These are phyloP conservation scores for Halophytophthora polymorphica DNA, from an alignment of 352 stramenopile species.

Conservation along the genomic window DNA sequence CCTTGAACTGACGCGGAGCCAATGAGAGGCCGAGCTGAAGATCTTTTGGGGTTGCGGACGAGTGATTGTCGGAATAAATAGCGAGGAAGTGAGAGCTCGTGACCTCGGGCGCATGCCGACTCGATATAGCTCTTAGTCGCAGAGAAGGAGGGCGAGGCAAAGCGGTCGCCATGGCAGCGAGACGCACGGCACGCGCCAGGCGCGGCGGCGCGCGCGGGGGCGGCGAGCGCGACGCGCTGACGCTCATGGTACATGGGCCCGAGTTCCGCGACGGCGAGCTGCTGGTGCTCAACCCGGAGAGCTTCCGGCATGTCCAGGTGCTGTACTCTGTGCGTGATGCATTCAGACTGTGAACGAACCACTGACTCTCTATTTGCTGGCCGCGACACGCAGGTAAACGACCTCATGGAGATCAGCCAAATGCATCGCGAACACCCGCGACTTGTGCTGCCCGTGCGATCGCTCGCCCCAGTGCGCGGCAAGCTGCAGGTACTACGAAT, in stretches of 20 bases:
- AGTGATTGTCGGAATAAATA: too few species aligned
- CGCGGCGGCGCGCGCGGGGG: conserved; percentile 33
- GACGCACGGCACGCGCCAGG: conserved; percentile 2
- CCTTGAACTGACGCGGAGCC: too few species aligned
- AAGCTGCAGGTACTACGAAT: conserved; percentile 45
- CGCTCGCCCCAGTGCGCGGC: conserved; percentile 56
- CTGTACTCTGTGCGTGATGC: too few species aligned
- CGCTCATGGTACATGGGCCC: conserved; percentile 67
- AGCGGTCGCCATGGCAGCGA: too few species aligned
- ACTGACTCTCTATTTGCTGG: not conserved
- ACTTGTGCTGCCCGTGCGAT: conserved; percentile 64
- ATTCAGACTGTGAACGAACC: not conserved
- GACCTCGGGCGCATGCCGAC: too few species aligned
- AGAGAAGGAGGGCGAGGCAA: not conserved
- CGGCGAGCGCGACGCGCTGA: conserved; percentile 39
- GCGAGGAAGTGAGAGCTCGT: too few species aligned
- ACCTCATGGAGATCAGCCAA: conserved; percentile 65
- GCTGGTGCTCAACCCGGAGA: conserved; percentile 74
- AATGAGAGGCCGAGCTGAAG: too few species aligned
- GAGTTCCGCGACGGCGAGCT: conserved; percentile 68
- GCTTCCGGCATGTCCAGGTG: conserved; percentile 55
- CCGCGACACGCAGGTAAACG: conserved; percentile 24
- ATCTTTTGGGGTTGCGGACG: too few species aligned
- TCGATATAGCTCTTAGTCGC: not conserved
- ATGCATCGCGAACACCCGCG: conserved; percentile 51